phyloP scores from a whole-genome alignment of 345 rosid species.

The Corchorus olitorius region DNA sequence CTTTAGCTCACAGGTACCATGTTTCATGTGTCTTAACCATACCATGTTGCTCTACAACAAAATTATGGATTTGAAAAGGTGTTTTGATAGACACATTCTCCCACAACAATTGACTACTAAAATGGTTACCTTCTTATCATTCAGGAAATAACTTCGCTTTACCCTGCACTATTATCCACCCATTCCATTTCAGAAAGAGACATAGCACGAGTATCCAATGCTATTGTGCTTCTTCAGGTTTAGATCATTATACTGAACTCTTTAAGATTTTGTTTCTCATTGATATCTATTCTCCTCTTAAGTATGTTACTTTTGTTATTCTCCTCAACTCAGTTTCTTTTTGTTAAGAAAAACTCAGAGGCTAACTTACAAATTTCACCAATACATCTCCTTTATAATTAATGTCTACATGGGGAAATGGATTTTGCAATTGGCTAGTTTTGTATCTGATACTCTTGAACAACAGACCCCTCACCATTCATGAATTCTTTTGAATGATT shows the following conservation, averaged over 20 bases:
- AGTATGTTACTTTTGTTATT: not conserved
- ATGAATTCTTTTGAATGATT: not conserved
- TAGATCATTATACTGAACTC: not conserved
- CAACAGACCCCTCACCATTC: not conserved
- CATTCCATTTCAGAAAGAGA: conserved; percentile 21
- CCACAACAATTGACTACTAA: not conserved
- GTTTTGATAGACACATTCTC: not conserved
- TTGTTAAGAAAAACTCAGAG: not conserved
- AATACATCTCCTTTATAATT: not conserved
- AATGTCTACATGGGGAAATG: not conserved
- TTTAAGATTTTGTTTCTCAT: not conserved
- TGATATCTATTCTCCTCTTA: not conserved
- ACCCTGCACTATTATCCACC: conserved; percentile 33
- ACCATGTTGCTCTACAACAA: not conserved
- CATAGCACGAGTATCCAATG: conserved; percentile 45
- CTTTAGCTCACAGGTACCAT: not conserved
- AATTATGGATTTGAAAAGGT: conserved; percentile 15
- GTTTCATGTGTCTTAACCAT: not conserved
- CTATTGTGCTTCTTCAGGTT: conserved; percentile 62
- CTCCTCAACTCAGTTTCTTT: not conserved
- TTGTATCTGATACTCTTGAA: not conserved
- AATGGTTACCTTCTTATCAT: conserved; percentile 8
- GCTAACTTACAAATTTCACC: not conserved
- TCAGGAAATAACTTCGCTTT: conserved; percentile 54
- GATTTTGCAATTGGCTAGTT: conserved; percentile 2